phyloP scores from a whole-genome alignment of 208 protist species.

The Trypanosoma theileri region DNA sequence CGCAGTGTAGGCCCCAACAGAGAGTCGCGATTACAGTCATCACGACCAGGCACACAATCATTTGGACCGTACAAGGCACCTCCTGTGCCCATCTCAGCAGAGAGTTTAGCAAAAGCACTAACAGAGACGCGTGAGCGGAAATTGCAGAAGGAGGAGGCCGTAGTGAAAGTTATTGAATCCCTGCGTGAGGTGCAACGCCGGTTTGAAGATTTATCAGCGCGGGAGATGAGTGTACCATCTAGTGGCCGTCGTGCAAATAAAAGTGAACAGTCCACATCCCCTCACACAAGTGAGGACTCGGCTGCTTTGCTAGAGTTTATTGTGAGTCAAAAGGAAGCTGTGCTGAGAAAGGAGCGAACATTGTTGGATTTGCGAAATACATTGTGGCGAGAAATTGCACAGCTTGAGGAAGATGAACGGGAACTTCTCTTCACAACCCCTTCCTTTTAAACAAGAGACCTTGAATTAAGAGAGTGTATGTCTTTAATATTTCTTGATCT shows the following conservation, averaged over 20 bases:
- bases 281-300: neutral
- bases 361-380: slow-evolving; percentile 18
- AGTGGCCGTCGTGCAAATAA: neutral
- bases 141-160: slow-evolving; percentile 19
- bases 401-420: slow-evolving; percentile 25
- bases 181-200: slow-evolving; percentile 9
- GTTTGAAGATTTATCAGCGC: slow-evolving; percentile 11
- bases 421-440: neutral
- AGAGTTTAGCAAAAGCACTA: neutral
- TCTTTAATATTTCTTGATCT: too few species aligned
- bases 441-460: too few species aligned
- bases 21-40: neutral
- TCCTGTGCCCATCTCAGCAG: neutral
- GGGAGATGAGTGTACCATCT: neutral
- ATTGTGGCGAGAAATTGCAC: slow-evolving; percentile 24
- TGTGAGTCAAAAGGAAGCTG: slow-evolving; percentile 14
- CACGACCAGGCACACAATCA: neutral
- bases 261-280: neutral
- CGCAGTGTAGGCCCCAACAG: neutral
- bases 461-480: too few species aligned
- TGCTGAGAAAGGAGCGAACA: slow-evolving; percentile 7
- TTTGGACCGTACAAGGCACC: slow-evolving; percentile 19
- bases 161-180: slow-evolving; percentile 11
- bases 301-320: slow-evolving; percentile 8
- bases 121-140: slow-evolving; percentile 13